These are phyloP conservation scores for Leptographium lundbergii DNA, from an alignment of 2,329 filamentous ascomycete species.

Conservation along the genomic window DNA sequence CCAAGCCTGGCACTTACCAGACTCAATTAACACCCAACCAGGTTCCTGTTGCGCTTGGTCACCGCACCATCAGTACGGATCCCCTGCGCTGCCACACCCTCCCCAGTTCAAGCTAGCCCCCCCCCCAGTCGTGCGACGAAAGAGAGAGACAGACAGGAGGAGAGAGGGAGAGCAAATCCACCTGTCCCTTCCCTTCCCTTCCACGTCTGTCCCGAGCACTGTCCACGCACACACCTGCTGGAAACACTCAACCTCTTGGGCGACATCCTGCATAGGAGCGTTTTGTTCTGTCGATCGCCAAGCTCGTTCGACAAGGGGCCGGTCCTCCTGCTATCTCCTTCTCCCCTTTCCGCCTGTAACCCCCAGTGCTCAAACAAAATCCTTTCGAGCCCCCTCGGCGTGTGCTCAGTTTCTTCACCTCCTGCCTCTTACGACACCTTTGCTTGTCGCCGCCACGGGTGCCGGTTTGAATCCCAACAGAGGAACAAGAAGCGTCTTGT, in stretches of 20 bases:
- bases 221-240: slow-evolving; percentile 6
- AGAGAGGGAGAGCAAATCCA: not conserved
- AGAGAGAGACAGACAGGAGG: not conserved
- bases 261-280: slow-evolving; percentile 12
- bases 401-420: not conserved
- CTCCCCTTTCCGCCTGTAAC: not conserved
- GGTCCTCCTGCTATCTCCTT: slow-evolving; percentile 18
- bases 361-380: not conserved
- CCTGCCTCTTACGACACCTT: not conserved
- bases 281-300: slow-evolving; percentile 25
- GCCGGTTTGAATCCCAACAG: not conserved
- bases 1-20: not conserved
- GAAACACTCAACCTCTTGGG: slow-evolving; percentile 16
- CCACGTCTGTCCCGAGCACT: slow-evolving; percentile 10
- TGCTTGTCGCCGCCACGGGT: not conserved
- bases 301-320: slow-evolving; percentile 18
- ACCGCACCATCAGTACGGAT: not conserved
- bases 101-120: not conserved
- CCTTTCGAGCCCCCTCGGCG: not conserved
- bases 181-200: slow-evolving; percentile 14
- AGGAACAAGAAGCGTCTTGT: not conserved
- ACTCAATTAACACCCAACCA: not conserved
- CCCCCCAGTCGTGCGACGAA: slow-evolving; percentile 3
- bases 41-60: not conserved
- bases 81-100: not conserved